Evolutionary conservation across 2,329 filamentous ascomycete species (phyloP).

Genomic region (Aspergillus uvarum): DNA sequence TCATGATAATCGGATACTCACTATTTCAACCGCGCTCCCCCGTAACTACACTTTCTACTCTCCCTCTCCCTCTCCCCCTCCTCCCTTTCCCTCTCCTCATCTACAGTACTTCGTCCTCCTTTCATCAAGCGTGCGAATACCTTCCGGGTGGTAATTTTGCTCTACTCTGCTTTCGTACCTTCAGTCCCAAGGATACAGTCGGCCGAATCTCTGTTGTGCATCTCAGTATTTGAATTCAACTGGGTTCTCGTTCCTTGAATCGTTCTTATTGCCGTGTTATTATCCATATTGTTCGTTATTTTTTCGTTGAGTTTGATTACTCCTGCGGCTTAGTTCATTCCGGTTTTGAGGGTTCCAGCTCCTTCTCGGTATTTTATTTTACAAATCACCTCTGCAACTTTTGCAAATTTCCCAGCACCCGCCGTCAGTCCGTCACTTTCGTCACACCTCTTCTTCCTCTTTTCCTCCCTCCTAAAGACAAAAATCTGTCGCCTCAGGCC

Average conservation of each 20-base stretch:
- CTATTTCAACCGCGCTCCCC: conserved; percentile 25
- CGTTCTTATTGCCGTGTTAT: not conserved
- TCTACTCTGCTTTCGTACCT: not conserved
- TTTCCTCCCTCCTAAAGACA: not conserved
- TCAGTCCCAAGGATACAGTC: no score
- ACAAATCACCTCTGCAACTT: not conserved
- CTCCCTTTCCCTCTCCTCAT: not conserved
- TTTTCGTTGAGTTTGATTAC: conserved; percentile 2
- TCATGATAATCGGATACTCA: not conserved
- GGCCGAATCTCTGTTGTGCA: no score
- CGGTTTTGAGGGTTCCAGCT: conserved; percentile 6
- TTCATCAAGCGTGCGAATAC: not conserved
- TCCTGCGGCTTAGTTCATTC: conserved; percentile 9
- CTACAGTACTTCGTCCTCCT: not conserved
- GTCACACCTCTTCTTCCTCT: conserved; percentile 15
- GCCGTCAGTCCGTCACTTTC: conserved; percentile 17
- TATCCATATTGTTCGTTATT: conserved; percentile 6
- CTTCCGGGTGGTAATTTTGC: not conserved
- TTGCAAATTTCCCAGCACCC: conserved; percentile 8
- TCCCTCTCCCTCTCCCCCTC: not conserved
- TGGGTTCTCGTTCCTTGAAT: not conserved
- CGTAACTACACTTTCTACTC: conserved; percentile 16
- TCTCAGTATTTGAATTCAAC: not conserved
- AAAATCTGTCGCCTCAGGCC: conserved; percentile 25
- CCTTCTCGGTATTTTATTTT: conserved; percentile 8